These are phyloP conservation scores for Picochlorum sp. DNA, from an alignment of 139 green algal genomes.

Conservation along the genomic window DNA sequence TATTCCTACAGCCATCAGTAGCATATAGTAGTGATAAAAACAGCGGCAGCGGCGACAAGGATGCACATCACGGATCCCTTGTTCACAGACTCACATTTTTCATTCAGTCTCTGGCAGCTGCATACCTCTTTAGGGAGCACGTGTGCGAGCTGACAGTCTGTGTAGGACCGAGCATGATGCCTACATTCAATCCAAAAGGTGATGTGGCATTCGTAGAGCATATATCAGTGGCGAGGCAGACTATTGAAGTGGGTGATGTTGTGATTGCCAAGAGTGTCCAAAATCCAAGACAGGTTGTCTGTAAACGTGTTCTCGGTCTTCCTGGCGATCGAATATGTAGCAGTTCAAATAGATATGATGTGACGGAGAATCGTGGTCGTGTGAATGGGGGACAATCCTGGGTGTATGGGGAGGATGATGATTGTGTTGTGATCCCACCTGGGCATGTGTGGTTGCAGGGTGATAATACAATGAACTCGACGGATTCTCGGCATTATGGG, in stretches of 20 bases:
- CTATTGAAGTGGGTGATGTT: conserved; percentile 45
- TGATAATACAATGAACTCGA: conserved; percentile 69
- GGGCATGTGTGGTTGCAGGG: conserved; percentile 74
- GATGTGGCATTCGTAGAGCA: conserved; percentile 66
- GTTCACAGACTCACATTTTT: conserved; percentile 9
- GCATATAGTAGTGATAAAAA: background rate
- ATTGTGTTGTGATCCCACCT: conserved; percentile 34
- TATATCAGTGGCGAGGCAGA: conserved; percentile 20
- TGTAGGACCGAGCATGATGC: conserved; percentile 70
- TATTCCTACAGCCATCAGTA: no score
- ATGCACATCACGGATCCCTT: background rate
- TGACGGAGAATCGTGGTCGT: no score
- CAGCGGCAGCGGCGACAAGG: background rate
- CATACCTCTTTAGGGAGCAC: conserved; percentile 42
- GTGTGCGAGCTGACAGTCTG: conserved; percentile 49
- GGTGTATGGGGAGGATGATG: background rate
- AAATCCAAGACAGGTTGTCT: conserved; percentile 60
- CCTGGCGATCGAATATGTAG: conserved; percentile 33
- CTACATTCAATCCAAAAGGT: conserved; percentile 64
- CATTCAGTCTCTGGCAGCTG: conserved; percentile 11
- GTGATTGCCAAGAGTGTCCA: conserved; percentile 55
- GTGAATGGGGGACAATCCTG: no score
- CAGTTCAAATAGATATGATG: no score
- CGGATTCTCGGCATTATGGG: conserved; percentile 68
- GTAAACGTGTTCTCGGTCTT: conserved; percentile 62